A percentile compares a stretch with the other conserved stretches of the same genome.
Evolutionary conservation across 1,284 basidiomycete species (phyloP).

Genomic region (Marasmius sp.): DNA sequence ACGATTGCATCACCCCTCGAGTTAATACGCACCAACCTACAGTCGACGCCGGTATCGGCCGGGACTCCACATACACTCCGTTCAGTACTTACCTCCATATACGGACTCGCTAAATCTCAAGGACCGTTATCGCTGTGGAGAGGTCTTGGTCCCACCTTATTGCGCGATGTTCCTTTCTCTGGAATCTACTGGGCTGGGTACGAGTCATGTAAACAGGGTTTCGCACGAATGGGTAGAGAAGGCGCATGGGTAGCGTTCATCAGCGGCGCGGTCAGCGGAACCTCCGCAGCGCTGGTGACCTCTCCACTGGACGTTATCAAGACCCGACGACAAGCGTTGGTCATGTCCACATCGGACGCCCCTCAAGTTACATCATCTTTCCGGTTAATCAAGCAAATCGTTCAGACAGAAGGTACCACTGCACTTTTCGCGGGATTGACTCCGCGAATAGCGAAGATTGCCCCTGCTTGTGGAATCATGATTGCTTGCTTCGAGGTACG

Average conservation of each 20-base stretch:
- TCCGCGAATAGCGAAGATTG: constrained; percentile 93
- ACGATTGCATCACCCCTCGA: constrained; percentile 88
- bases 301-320: constrained; percentile 98
- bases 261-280: constrained; percentile 83
- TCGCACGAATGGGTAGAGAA: constrained; percentile 49
- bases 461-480: constrained; percentile 98
- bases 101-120: constrained; percentile 56
- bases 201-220: constrained; percentile 60
- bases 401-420: constrained; percentile 74
- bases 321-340: constrained; percentile 82
- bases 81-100: constrained; percentile 64
- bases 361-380: constrained; percentile 38
- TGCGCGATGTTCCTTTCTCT: constrained; percentile 97
- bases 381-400: constrained; percentile 66
- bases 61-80: constrained; percentile 72
- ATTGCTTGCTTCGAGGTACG: constrained; percentile 92
- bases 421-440: constrained; percentile 86
- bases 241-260: constrained; percentile 79
- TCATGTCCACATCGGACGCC: constrained; percentile 51
- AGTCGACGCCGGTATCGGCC: constrained; percentile 77
- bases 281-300: constrained; percentile 83
- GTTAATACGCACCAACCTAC: constrained; percentile 91
- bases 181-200: constrained; percentile 90
- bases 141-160: constrained; percentile 89
- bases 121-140: constrained; percentile 84